These are phyloP conservation scores for Chaetomium olivaceum DNA, from an alignment of 2,329 filamentous ascomycete species.

Conservation along the genomic window DNA sequence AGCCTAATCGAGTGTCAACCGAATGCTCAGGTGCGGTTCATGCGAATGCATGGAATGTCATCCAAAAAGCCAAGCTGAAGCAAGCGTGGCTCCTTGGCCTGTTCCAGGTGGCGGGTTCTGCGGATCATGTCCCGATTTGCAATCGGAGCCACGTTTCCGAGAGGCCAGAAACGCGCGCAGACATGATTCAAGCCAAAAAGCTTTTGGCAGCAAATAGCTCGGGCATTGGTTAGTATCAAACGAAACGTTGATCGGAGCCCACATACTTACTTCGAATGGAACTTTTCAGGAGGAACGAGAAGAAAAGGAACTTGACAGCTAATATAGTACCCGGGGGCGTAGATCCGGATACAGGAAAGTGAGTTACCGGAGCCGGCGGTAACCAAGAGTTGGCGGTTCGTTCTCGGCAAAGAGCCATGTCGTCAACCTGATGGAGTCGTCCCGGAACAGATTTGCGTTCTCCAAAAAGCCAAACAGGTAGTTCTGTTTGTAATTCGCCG, in stretches of 20 bases:
- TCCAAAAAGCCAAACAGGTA: not conserved
- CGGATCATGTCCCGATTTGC: conserved; percentile 1
- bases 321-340: too few relatives aligned
- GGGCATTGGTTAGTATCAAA: too few relatives aligned
- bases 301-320: too few relatives aligned
- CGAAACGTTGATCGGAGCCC: too few relatives aligned
- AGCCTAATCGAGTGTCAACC: not conserved
- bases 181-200: too few relatives aligned
- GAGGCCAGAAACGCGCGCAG: too few relatives aligned
- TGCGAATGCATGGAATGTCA: too few relatives aligned
- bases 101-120: not conserved
- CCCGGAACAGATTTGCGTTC: not conserved
- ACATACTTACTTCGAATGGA: too few relatives aligned
- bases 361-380: not conserved
- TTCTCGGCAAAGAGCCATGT: not conserved
- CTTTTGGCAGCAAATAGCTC: too few relatives aligned
- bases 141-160: not conserved
- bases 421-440: not conserved
- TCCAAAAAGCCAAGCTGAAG: too few relatives aligned
- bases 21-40: not conserved
- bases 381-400: not conserved
- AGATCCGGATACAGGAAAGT: too few relatives aligned
- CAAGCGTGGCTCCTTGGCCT: not conserved
- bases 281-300: too few relatives aligned
- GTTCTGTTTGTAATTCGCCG: not conserved